Conservation (phyloP, 305 asterid genomes). For the Fraxinus albicans region DNA sequence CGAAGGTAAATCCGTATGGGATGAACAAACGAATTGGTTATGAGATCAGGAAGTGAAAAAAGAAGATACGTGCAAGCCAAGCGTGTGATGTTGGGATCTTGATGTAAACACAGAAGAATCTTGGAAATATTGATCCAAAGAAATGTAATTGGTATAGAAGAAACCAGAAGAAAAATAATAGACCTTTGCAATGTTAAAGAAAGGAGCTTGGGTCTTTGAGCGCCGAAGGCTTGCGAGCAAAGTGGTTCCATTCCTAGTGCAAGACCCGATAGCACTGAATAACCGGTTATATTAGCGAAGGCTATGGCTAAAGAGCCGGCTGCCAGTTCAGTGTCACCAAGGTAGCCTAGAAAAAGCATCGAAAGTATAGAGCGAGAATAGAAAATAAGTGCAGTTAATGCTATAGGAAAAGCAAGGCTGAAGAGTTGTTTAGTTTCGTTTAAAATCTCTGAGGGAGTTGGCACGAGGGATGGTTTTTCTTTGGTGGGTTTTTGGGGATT, state of each 20-base stretch:
- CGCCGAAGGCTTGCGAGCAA: conserved; percentile 85
- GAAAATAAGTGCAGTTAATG: conserved; percentile 61
- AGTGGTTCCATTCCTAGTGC: conserved; percentile 89
- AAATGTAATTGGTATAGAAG: conserved; percentile 54
- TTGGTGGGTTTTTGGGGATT: conserved; percentile 24
- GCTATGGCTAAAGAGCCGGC: conserved; percentile 82
- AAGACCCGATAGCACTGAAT: conserved; percentile 67
- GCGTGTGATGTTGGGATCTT: conserved; percentile 57
- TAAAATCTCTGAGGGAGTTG: conserved; percentile 32
- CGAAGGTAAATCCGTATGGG: conserved; percentile 87
- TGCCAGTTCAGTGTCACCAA: conserved; percentile 67
- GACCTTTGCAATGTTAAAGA: conserved; percentile 65
- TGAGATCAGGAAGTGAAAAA: conserved; percentile 70
- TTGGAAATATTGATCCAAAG: conserved; percentile 67
- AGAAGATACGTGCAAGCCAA: conserved; percentile 63
- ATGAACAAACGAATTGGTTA: conserved; percentile 69
- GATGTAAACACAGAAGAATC: conserved; percentile 58
- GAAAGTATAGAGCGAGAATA: conserved; percentile 73
- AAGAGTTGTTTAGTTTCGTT: conserved; percentile 52
- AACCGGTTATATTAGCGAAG: conserved; percentile 76
- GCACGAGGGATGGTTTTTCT: conserved; percentile 6
- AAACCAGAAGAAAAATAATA: conserved; percentile 54
- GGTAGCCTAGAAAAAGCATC: conserved; percentile 73
- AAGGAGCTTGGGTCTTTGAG: conserved; percentile 55
- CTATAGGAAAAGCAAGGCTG: conserved; percentile 64